Evolutionary conservation across 208 protist species (phyloP), one percentile per base, ranked within the genome.

Genomic region (Porcisia hertigi): DNA sequence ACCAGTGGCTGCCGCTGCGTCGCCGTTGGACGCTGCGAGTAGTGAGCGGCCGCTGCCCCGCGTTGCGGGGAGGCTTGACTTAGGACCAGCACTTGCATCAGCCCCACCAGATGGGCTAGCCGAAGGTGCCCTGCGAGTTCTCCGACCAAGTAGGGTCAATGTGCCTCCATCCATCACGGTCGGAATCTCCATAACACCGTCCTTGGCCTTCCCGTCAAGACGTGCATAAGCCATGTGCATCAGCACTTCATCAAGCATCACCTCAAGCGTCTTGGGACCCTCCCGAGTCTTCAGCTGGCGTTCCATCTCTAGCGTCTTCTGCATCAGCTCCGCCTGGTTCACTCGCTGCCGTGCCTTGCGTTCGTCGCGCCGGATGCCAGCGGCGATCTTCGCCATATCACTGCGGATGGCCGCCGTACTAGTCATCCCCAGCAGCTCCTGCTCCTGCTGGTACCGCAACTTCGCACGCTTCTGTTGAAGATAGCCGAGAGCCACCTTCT

Each of bases 211-310:
- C 39, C 82, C 86, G 70, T 97, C 94, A 73, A 98, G 81, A 9
- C 92, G 89, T 0, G 92, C 86, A 73, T 98, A 94, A 11, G 97
- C 86, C 88, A 98, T 97, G 80, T 93, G 86, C 86, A 97, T 96
- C 30, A 98, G 88, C 18, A 97, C 84, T 71, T 95, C 91, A 63
- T 98, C 95, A 54, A 98, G 88, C 90, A 98, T 98, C 75, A 90
- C 88, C 82, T 98, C 97, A 86, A 98, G 96, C 79, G 95, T 97
- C 73, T 97, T 88, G 47, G 92, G 91, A 2, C 96, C 97, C 71
- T 99, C 97, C 67, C 95, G 89, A 9, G 90, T 86, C 63, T 93
- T 90, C 43, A 99, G 83, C 75, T 94, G 79, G 52, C 67, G 54
- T 77, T 94, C 83, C 75, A 98, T 83, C 65, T 91, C 88, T 0